Conservation (phyloP, 163 green algal genomes). For the Volvox carteri region DNA sequence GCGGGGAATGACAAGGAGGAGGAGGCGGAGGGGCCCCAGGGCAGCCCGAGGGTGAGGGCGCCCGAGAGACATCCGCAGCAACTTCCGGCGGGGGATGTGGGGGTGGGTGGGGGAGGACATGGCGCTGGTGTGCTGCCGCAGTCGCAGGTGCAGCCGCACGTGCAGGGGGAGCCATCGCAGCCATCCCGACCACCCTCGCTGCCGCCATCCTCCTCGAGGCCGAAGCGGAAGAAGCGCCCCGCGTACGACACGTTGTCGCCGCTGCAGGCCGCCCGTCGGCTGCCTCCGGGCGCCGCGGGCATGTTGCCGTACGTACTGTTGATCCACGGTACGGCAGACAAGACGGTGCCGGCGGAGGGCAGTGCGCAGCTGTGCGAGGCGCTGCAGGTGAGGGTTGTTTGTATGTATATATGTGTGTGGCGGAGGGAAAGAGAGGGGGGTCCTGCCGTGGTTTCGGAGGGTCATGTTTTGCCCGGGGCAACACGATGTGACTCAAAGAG, state of each 20-base stretch:
- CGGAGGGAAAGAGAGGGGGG: too few species aligned
- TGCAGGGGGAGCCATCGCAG: too few species aligned
- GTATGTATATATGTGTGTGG: too few species aligned
- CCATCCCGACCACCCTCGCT: too few species aligned
- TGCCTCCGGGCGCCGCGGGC: conserved; percentile 18
- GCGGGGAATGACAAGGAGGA: neutral
- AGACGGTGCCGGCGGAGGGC: conserved; percentile 72
- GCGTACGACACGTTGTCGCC: conserved; percentile 66
- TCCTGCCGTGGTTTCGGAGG: too few species aligned
- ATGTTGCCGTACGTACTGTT: conserved; percentile 82
- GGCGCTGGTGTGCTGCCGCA: neutral
- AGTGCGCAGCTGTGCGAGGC: conserved; percentile 73
- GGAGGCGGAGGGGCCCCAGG: neutral
- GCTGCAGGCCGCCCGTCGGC: conserved; percentile 44
- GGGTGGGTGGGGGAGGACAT: too few species aligned
- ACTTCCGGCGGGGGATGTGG: too few species aligned
- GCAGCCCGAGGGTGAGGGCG: neutral
- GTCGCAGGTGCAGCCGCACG: neutral
- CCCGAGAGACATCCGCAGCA: too few species aligned
- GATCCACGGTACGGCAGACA: conserved; percentile 89
- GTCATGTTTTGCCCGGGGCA: too few species aligned
- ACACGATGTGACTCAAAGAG: too few species aligned
- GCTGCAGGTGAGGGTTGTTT: conserved; percentile 64
- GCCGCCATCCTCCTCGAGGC: neutral
- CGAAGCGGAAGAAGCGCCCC: conserved; percentile 15